These are phyloP conservation scores for Pyrenochaeta sp. DNA, from an alignment of 2,329 filamentous ascomycete genomes.

Conservation along the genomic window DNA sequence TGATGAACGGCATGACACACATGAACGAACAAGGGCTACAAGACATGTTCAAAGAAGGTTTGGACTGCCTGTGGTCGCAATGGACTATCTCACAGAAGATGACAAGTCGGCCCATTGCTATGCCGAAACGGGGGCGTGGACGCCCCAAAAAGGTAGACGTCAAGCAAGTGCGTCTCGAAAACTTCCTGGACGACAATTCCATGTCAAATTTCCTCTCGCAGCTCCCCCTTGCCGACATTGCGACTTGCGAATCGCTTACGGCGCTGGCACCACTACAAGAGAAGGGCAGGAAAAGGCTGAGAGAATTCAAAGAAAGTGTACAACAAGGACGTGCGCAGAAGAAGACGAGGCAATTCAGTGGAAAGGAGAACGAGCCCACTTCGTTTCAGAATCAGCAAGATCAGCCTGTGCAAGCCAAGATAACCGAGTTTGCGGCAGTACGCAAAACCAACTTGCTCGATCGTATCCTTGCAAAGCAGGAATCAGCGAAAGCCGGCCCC, in stretches of 20 bases:
- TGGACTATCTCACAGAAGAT: slow-evolving; percentile 44
- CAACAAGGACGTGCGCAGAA: slow-evolving; percentile 43
- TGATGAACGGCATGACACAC: slow-evolving; percentile 35
- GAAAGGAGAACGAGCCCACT: slow-evolving; percentile 43
- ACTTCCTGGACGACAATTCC: slow-evolving; percentile 43
- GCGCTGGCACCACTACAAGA: slow-evolving; percentile 66
- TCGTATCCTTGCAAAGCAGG: slow-evolving; percentile 61
- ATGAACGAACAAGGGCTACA: slow-evolving; percentile 60
- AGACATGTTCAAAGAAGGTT: slow-evolving; percentile 58
- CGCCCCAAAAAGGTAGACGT: slow-evolving; percentile 39
- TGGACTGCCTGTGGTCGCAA: slow-evolving; percentile 57
- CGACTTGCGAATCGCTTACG: slow-evolving; percentile 59
- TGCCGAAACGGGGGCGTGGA: slow-evolving; percentile 46
- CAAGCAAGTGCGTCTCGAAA: slow-evolving; percentile 61
- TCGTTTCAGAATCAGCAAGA: slow-evolving; percentile 12
- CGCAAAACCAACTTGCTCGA: slow-evolving; percentile 59
- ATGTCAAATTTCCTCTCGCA: slow-evolving; percentile 61
- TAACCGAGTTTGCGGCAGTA: slow-evolving; percentile 48
- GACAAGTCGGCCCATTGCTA: slow-evolving; percentile 36
- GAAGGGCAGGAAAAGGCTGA: slow-evolving; percentile 74
- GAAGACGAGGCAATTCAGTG: slow-evolving; percentile 35
- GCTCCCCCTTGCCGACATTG: slow-evolving; percentile 65
- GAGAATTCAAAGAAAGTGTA: slow-evolving; percentile 72
- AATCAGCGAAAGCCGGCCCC: slow-evolving; percentile 47
- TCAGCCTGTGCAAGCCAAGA: slow-evolving; percentile 43